Evolutionary conservation across 192 early-diverging fungal species (phyloP).

Genomic region (Backusella tarrabulga): DNA sequence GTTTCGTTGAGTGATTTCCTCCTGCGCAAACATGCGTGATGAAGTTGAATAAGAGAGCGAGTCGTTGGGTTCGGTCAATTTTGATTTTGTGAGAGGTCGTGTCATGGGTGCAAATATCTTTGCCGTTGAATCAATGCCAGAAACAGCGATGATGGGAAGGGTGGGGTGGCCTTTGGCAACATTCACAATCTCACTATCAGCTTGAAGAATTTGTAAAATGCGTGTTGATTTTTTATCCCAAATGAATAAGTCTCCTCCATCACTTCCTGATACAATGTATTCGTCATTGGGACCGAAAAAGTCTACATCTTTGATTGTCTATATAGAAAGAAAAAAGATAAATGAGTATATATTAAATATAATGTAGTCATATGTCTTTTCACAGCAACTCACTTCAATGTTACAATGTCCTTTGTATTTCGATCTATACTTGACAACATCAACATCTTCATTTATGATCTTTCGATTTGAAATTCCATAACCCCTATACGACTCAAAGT

Average conservation of each 20-base stretch:
- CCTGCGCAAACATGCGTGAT: slow-evolving; percentile 6
- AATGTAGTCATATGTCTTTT: neutral
- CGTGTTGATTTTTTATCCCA: slow-evolving; percentile 63
- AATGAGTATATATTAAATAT: neutral
- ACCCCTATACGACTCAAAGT: neutral
- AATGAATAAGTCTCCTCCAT: slow-evolving; percentile 69
- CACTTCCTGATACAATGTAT: slow-evolving; percentile 75
- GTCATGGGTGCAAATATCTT: slow-evolving; percentile 62
- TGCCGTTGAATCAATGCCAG: slow-evolving; percentile 74
- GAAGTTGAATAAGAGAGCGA: neutral
- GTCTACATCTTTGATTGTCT: slow-evolving; percentile 74
- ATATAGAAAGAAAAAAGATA: slow-evolving; percentile 36
- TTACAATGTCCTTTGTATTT: slow-evolving; percentile 34
- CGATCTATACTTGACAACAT: slow-evolving; percentile 2
- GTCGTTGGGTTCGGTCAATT: neutral
- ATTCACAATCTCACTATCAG: slow-evolving; percentile 62
- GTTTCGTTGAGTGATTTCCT: neutral
- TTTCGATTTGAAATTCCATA: slow-evolving; percentile 5
- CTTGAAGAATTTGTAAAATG: slow-evolving; percentile 63
- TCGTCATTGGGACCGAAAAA: slow-evolving; percentile 65
- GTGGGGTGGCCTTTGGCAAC: slow-evolving; percentile 55
- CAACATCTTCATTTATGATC: slow-evolving; percentile 11
- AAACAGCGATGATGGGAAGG: slow-evolving; percentile 49
- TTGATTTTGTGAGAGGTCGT: neutral
- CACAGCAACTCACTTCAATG: slow-evolving; percentile 15